Base-by-base conservation (phyloP, 129 eudicot species). In the Silybum marianum region DNA sequence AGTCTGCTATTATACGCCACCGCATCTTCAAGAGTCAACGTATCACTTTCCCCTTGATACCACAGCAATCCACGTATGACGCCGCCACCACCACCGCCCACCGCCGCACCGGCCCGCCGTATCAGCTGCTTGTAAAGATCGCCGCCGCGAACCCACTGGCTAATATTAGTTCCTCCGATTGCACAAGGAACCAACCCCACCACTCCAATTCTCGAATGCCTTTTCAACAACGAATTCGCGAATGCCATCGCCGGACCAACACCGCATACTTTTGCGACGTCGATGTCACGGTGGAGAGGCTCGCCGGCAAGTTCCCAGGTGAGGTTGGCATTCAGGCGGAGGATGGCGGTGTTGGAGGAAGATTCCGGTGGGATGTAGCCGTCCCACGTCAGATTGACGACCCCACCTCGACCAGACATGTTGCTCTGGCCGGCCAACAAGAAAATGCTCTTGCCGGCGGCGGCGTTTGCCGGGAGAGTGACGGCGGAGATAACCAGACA, bases 351-450 rank as follows among this genome's bases (percentile, higher is more conserved):
- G 79, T 76, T 89, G 14, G 91, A 81, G 8, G 79, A 54, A 72
- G 90, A 83, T 28, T 89, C 70, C 3, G 36, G 80, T 30, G 98
- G 98, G 69, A 95, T 83, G 60, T 87, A 4, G 6, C 93, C 87
- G 71, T 92, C 94, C 96, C 97, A 92, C 0, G 88, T 89, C 46
- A 46, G 75, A 75, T 92, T 89, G 2, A 81, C n/a, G 0, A 95
- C 90, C 24, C 97, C 98, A 2, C 98, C 98, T 18, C 96, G 90
- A 19, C 96, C 97, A 9, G 97, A 75, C 98, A 95, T 95, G 87
- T 95, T 95, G 84, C 98, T 92, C 65, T 95, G 98, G 32, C 98
- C 98, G 81, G 96, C 96, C 4, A 95, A 78, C 18, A 95, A 25
- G 78, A 95, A 80, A 69, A 94, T 90, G 79, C 80, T 85, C 74